Conservation (phyloP, 257 asterid species). For the Solanum phureja region DNA sequence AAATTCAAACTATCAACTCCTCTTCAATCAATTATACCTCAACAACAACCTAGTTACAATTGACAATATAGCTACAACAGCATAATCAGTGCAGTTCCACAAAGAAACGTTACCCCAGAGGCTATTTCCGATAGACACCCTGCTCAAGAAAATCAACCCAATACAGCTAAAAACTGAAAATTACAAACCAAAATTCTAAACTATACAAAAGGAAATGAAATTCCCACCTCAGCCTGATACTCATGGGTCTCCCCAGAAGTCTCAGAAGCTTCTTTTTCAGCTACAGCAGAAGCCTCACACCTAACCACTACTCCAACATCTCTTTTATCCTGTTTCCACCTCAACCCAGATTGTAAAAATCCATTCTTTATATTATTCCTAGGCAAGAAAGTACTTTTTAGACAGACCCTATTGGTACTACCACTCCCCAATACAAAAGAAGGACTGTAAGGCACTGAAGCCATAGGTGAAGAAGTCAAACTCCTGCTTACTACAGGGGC, state of each 20-base stretch:
- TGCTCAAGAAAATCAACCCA: not conserved
- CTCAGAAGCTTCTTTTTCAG: slow-evolving; percentile 84
- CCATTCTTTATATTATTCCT: slow-evolving; percentile 40
- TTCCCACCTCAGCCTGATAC: slow-evolving; percentile 89
- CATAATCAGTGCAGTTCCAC: not conserved
- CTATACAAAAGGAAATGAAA: not conserved
- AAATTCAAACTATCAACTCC: not conserved
- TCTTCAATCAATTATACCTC: not conserved
- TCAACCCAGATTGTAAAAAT: slow-evolving; percentile 43
- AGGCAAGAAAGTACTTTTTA: slow-evolving; percentile 45
- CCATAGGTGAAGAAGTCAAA: slow-evolving; percentile 45
- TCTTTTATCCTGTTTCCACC: slow-evolving; percentile 54
- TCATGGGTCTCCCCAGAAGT: slow-evolving; percentile 58
- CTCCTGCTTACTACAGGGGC: slow-evolving; percentile 81
- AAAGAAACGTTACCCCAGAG: not conserved
- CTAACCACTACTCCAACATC: slow-evolving; percentile 52
- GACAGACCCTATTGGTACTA: slow-evolving; percentile 23
- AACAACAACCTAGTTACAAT: not conserved
- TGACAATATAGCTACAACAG: not conserved
- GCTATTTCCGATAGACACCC: not conserved
- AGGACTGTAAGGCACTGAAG: slow-evolving; percentile 34
- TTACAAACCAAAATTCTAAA: not conserved
- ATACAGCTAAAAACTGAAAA: not conserved
- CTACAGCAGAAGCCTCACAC: slow-evolving; percentile 78
- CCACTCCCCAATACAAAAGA: slow-evolving; percentile 28